Percentiles rank a stretch among this genome's conserved stretches.
phyloP scores from a whole-genome alignment of 352 stramenopile genomes.

The Globisporangium nunn region DNA sequence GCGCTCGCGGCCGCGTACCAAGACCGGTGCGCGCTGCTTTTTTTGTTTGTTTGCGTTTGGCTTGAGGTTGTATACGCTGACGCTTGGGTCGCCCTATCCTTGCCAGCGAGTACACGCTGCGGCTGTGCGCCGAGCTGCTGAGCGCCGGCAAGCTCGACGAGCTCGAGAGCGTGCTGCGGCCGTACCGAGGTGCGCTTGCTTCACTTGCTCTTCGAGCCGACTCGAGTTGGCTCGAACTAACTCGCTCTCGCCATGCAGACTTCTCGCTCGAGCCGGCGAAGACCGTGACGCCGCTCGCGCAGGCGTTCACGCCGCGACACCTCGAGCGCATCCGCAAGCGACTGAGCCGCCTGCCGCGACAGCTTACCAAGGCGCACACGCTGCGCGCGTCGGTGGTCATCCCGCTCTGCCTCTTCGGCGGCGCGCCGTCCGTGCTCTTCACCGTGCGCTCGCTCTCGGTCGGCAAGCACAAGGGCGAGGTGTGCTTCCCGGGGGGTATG shows the following conservation, averaged over 20 bases:
- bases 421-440: constrained; percentile 93
- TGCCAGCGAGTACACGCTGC: constrained; percentile 67
- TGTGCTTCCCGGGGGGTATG: constrained; percentile 96
- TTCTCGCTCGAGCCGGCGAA: constrained; percentile 35
- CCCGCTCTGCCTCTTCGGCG: constrained; percentile 94
- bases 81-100: too few relatives aligned
- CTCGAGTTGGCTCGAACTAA: too few relatives aligned
- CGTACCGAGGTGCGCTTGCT: constrained; percentile 48
- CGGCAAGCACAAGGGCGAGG: constrained; percentile 92
- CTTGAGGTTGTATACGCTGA: not conserved
- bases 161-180: constrained; percentile 56
- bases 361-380: constrained; percentile 91
- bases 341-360: constrained; percentile 90
- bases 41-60: not conserved
- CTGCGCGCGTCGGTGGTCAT: constrained; percentile 93
- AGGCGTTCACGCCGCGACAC: constrained; percentile 81
- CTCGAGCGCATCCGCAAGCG: constrained; percentile 93
- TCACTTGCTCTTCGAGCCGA: too few relatives aligned
- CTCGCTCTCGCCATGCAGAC: constrained; percentile 14
- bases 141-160: constrained; percentile 71
- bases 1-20: constrained; percentile 92
- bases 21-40: constrained; percentile 72
- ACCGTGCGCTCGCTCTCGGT: constrained; percentile 90
- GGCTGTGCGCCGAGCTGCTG: constrained; percentile 65
- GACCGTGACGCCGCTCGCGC: constrained; percentile 37